Base-by-base conservation (phyloP, 345 rosid species). In the Mallotus nudiflorus region DNA sequence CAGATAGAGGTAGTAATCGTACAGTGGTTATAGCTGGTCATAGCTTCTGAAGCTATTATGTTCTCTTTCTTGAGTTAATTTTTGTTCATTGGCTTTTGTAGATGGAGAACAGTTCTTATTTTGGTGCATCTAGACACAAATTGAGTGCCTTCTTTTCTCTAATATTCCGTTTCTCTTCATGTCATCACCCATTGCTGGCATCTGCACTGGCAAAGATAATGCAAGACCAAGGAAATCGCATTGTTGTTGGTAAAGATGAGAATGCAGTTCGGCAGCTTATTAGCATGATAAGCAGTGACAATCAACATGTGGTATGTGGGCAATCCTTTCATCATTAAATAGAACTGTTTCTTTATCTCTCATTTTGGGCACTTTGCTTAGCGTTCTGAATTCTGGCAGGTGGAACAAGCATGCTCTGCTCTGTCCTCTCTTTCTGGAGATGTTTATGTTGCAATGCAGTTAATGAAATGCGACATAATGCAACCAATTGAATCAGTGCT, bases 91-190 rank as follows among this genome's bases (percentile, higher is more conserved):
- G 10, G 19, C 50, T 12, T 75, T 74, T 69, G 82, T 86, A 95
- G 99, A 85, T 81, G 82, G 99, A 92, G 75, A 95, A 91, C 80
- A 89, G 76, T 62, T 95, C 98, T 75, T 95, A 95, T 78, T 95
- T 95, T 78, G 97, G 89, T 35, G 86, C 98, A 74, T 90, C 99
- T 73, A 84, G 85, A 69, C 96, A 95, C 88, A 95, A 92, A 82
- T 84, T 95, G 24, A 95, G 99, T 80, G 97, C 98, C 64, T 95
- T 95, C 85, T 95, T 91, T 86, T 88, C 99, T 77, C 97, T 95
- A 65, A 85, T 95, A 82, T 95, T 95, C 77, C 97, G 98, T 65
- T 95, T 89, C 82, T 95, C 99, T 29, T 95, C 99, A 54, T 95
- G 99, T 72, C 98, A 95, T 78, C 99, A 95, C 80, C 97, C 97